Conservation (phyloP, 1,284 basidiomycete species). For the Fomitopsis betulina region DNA sequence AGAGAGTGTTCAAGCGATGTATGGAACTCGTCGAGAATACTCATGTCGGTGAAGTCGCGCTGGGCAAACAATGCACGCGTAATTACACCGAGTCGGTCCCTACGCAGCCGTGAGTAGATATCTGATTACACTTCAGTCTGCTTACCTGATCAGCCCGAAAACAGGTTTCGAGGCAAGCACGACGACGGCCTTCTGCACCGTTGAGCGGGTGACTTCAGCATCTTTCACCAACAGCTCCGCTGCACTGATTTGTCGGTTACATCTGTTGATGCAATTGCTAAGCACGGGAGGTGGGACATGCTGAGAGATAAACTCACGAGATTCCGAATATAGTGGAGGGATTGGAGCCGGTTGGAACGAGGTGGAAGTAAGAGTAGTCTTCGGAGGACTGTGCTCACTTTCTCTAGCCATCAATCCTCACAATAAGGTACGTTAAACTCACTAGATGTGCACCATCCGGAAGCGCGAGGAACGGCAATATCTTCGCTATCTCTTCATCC, state of each 20-base stretch:
- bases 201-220: constrained; percentile 89
- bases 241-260: constrained; percentile 93
- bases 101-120: constrained; percentile 19
- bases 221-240: constrained; percentile 78
- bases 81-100: constrained; percentile 94
- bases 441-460: constrained; percentile 97
- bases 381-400: constrained; percentile 65
- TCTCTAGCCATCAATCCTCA: not conserved
- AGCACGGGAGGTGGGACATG: not conserved
- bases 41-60: constrained; percentile 80
- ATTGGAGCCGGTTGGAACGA: constrained; percentile 65
- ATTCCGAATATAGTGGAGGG: constrained; percentile 90
- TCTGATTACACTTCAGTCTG: not conserved
- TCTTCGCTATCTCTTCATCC: constrained; percentile 77
- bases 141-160: constrained; percentile 81
- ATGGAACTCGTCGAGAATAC: constrained; percentile 83
- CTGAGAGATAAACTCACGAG: constrained; percentile 50
- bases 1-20: constrained; percentile 65
- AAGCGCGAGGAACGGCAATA: constrained; percentile 94
- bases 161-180: constrained; percentile 88
- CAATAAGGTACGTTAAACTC: constrained; percentile 11
- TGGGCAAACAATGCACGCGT: constrained; percentile 90
- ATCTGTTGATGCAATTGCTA: constrained; percentile 41
- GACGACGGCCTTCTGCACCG: constrained; percentile 97
- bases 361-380: constrained; percentile 96